These are phyloP conservation scores for Turritis glabra DNA, from an alignment of 345 rosid species.

Conservation along the genomic window DNA sequence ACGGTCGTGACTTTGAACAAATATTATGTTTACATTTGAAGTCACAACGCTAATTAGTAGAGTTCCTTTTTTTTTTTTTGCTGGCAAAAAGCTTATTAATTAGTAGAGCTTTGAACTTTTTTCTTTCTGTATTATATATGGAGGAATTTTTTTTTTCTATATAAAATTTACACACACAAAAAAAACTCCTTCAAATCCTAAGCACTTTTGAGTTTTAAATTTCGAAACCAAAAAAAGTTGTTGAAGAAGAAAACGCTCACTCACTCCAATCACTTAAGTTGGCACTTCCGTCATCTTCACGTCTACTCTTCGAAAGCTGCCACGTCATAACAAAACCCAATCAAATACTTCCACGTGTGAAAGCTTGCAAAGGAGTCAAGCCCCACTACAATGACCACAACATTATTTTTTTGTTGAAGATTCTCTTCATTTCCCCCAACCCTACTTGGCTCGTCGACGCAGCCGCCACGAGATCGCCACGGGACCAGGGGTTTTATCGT, in stretches of 20 bases:
- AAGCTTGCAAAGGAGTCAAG: slow-evolving; percentile 33
- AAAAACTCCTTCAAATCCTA: not conserved
- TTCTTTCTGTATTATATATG: not conserved
- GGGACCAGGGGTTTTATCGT: not conserved
- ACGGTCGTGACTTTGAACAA: not conserved
- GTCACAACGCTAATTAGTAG: not conserved
- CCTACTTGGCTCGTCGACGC: slow-evolving; percentile 31
- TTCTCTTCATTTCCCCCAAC: slow-evolving; percentile 2
- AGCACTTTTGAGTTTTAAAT: not conserved
- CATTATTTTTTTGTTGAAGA: not conserved
- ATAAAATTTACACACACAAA: not conserved
- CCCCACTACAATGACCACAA: slow-evolving; percentile 28
- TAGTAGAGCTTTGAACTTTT: not conserved
- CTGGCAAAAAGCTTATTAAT: not conserved
- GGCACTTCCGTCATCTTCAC: slow-evolving; percentile 34
- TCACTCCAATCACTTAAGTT: not conserved
- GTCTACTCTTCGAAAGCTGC: slow-evolving; percentile 21
- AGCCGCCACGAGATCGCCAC: slow-evolving; percentile 32
- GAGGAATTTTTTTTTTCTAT: not conserved
- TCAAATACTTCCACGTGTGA: not conserved
- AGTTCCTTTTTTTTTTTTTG: not conserved
- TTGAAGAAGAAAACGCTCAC: not conserved
- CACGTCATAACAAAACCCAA: slow-evolving; percentile 19
- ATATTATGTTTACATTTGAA: not conserved
- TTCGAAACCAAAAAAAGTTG: not conserved